Conservation (phyloP, 2,329 filamentous ascomycete genomes). For the Colletotrichum echinochloae region DNA sequence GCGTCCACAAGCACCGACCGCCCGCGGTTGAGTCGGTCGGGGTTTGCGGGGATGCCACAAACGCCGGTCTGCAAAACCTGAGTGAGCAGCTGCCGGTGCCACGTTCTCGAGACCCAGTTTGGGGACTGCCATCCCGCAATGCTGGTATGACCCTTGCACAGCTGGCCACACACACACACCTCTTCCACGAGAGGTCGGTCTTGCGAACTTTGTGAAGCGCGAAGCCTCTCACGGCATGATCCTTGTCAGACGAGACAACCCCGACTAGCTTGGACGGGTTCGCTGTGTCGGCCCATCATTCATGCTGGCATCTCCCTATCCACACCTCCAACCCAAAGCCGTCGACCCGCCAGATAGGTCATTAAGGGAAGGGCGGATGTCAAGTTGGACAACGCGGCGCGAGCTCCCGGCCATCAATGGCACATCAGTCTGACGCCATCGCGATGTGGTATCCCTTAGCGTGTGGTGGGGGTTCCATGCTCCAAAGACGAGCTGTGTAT, state of each 20-base stretch:
- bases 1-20: not conserved
- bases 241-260: not conserved
- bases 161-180: not conserved
- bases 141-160: conserved; percentile 18
- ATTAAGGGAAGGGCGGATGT: not conserved
- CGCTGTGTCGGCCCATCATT: too few species aligned
- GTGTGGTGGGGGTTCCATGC: not conserved
- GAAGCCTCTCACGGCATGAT: not conserved
- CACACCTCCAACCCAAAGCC: not conserved
- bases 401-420: not conserved
- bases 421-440: too few species aligned
- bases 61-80: conserved; percentile 5
- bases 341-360: not conserved
- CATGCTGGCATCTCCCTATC: not conserved
- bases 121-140: conserved; percentile 18
- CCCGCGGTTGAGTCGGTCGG: too few species aligned
- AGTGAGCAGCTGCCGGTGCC: conserved; percentile 12
- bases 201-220: conserved; percentile 15
- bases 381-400: not conserved
- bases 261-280: not conserved
- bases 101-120: conserved; percentile 14
- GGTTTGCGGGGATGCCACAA: conserved; percentile 8
- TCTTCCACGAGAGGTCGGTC: conserved; percentile 29
- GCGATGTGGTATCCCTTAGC: not conserved
- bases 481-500: not conserved